These are phyloP conservation scores for Leccinum boreale DNA, from an alignment of 768 basidiomycete species.

Conservation along the genomic window DNA sequence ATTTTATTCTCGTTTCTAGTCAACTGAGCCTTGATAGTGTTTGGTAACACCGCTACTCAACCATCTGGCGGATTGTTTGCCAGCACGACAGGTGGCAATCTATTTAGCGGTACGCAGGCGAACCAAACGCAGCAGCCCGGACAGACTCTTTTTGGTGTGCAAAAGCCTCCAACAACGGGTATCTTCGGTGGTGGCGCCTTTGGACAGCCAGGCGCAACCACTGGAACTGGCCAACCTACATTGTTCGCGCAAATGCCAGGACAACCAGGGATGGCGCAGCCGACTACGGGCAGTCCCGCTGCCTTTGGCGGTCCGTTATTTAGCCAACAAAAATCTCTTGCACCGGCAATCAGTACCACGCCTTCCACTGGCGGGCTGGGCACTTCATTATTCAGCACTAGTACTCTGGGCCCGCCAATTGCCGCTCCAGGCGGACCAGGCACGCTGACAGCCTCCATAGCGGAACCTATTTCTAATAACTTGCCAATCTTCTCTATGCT, in stretches of 20 bases:
- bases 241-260: conserved; percentile 55
- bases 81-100: conserved; percentile 30
- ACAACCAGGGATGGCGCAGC: conserved; percentile 39
- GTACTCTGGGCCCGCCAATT: conserved; percentile 39
- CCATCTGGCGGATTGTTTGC: conserved; percentile 37
- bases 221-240: conserved; percentile 28
- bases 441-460: conserved; percentile 78
- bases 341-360: conserved; percentile 44
- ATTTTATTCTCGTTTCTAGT: background rate
- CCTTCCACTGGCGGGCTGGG: conserved; percentile 38
- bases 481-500: conserved; percentile 74
- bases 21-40: conserved; percentile 30
- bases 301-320: conserved; percentile 47
- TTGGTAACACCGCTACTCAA: conserved; percentile 32
- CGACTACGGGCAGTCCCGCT: conserved; percentile 28
- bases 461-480: conserved; percentile 75
- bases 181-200: conserved; percentile 53
- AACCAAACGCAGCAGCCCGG: conserved; percentile 37
- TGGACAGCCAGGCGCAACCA: conserved; percentile 38
- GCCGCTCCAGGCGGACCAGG: conserved; percentile 50
- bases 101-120: conserved; percentile 35
- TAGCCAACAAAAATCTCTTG: conserved; percentile 45
- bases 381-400: conserved; percentile 39
- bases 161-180: conserved; percentile 32
- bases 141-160: conserved; percentile 28